Base-by-base conservation (phyloP, 2,329 filamentous ascomycete species). In the Colletotrichum tanaceti region DNA sequence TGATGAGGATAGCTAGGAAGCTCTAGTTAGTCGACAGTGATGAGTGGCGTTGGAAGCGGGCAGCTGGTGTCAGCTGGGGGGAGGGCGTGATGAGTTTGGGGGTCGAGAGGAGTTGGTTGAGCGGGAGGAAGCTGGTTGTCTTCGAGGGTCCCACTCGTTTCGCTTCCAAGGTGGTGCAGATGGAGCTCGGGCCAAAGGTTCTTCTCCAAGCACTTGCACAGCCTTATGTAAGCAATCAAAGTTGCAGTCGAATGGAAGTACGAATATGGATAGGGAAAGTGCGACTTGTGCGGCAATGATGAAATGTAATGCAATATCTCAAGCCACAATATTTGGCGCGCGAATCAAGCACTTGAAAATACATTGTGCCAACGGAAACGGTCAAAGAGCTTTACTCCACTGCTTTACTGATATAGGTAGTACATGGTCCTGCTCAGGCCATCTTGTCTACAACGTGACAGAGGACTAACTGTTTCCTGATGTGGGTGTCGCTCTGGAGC, bases 171-270 rank as follows among this genome's bases (percentile, higher is more conserved):
- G 41, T 38, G 57, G 57, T 50, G 44, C 58, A 22, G 16, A 28
- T 47, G 41, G 67, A 72, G 70, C 70, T 72, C 72, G 65, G 63
- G 22, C 65, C 74, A 76, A 71, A 72, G 73, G 76, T 71, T 65
- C 57, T 64, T 52, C 20, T 38, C 49, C 49, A 28, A 59, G 35
- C 49, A 5, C n/a, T 65, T 57, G 32, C 55, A 28, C 43, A 61
- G 35, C 18, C 18, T 68, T 68, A 43, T 44, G 14, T 70, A 63
- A 50, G 58, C 50, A 55, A 63, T 11, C n/a, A 32, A 20, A 11
- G 22, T 9, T 32, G 18, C n/a, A 5, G 35, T 10, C 32, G 7
- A 35, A 55, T 4, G 32, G 35, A 47, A 35, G 46, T n/a, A n/a
- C n/a, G n/a, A n/a, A n/a, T n/a, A n/a, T n/a, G n/a, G n/a, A n/a